Conservation (phyloP, 2,329 filamentous ascomycete genomes). For the Eutypella sp. region DNA sequence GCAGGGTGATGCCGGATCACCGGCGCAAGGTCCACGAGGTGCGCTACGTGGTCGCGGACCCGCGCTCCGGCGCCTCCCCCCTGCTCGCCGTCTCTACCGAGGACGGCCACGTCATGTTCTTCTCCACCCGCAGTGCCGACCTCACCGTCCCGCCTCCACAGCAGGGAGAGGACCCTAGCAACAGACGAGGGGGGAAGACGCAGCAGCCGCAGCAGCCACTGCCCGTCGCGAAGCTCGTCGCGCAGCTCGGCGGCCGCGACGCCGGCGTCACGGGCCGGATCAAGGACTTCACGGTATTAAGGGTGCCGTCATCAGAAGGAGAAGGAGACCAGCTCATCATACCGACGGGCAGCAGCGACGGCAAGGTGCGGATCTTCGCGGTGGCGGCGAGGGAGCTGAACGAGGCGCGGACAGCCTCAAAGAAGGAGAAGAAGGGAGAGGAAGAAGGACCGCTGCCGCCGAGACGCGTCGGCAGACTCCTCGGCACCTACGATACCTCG, state of each 20-base stretch:
- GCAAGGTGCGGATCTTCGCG: conserved; percentile 74
- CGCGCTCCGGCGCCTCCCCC: conserved; percentile 40
- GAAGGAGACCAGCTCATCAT: conserved; percentile 43
- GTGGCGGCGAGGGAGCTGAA: conserved; percentile 42
- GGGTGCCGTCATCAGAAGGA: conserved; percentile 29
- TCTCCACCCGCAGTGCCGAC: conserved; percentile 58
- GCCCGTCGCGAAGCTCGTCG: conserved; percentile 61
- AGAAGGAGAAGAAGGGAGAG: conserved; percentile 1
- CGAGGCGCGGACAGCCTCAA: conserved; percentile 19
- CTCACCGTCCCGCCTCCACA: conserved; percentile 27
- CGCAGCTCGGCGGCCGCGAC: conserved; percentile 72
- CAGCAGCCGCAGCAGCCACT: conserved; percentile 31
- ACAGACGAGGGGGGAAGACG: conserved; percentile 37
- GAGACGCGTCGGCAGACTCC: conserved; percentile 53
- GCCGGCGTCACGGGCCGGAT: conserved; percentile 66
- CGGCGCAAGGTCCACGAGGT: conserved; percentile 81
- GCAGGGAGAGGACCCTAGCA: conserved; percentile 17
- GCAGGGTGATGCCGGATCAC: conserved; percentile 62
- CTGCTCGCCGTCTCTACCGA: conserved; percentile 79
- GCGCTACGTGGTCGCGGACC: conserved; percentile 58
- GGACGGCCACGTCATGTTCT: conserved; percentile 82
- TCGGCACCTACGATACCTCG: conserved; percentile 78
- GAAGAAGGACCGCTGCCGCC: conserved; percentile 7
- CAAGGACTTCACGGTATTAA: conserved; percentile 78
- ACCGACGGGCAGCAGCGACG: conserved; percentile 78